A percentile compares a stretch with the other conserved stretches of the same genome.
Evolutionary conservation across 495 filamentous ascomycete genomes (phyloP).

Genomic region (Thozetella sp.): DNA sequence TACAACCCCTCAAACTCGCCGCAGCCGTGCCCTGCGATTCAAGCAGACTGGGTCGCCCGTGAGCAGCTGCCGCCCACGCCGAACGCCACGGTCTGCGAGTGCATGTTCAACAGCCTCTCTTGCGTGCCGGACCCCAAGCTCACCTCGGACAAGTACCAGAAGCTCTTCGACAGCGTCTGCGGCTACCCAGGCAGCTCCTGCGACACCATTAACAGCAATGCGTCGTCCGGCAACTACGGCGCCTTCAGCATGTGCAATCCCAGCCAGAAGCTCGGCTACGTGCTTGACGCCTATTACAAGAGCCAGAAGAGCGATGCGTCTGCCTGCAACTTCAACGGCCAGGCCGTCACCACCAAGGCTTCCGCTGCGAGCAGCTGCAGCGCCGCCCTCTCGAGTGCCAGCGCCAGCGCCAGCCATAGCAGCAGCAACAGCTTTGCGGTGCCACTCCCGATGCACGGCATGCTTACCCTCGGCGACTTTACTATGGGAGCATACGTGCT

Average conservation of each 20-base stretch:
- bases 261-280: slow-evolving; percentile 77
- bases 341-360: slow-evolving; percentile 22
- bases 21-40: slow-evolving; percentile 71
- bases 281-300: slow-evolving; percentile 79
- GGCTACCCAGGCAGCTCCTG: slow-evolving; percentile 54
- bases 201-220: slow-evolving; percentile 71
- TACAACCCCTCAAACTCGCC: slow-evolving; percentile 81
- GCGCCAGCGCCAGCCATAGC: slow-evolving; percentile 20
- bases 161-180: slow-evolving; percentile 78
- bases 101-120: slow-evolving; percentile 72
- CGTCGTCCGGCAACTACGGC: slow-evolving; percentile 75
- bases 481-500: slow-evolving; percentile 71
- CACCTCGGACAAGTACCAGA: slow-evolving; percentile 51
- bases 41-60: slow-evolving; percentile 67
- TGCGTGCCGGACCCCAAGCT: slow-evolving; percentile 65
- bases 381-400: slow-evolving; percentile 43
- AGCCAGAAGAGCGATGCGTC: slow-evolving; percentile 53
- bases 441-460: slow-evolving; percentile 43
- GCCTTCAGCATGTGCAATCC: slow-evolving; percentile 87
- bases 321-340: slow-evolving; percentile 74
- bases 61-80: slow-evolving; percentile 76
- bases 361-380: slow-evolving; percentile 17
- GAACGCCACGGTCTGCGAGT: slow-evolving; percentile 73
- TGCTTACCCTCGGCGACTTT: slow-evolving; percentile 63
- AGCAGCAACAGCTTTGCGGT: slow-evolving; percentile 31